Base-by-base conservation (phyloP, 306 rosid species). In the Benincasa hispida region DNA sequence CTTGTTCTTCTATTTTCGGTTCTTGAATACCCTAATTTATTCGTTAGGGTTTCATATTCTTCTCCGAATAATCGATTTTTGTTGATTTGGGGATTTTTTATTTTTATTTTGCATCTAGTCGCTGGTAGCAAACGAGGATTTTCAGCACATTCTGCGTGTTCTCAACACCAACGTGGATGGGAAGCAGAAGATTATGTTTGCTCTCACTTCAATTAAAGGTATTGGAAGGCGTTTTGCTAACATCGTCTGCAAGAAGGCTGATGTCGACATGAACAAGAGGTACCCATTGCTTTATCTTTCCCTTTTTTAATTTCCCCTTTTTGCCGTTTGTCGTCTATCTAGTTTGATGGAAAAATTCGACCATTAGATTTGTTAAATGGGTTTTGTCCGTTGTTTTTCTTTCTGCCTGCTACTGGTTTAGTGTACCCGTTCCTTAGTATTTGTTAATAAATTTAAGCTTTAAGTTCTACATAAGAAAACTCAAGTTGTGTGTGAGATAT, bases 181-280 rank as follows among this genome's bases (percentile, higher is more conserved):
- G 74, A 77, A 77, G 80, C 80, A 77, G 41, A 77, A 77, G 55
- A 77, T 77, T 13, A 77, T 77, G 80, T 77, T 77, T 41, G 75
- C 80, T 53, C 80, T 77, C 10, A 77, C 80, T 41, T 77, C 80
- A 30, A 77, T 77, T 66, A 77, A 77, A 69, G 80, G 80, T 77
- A 77, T 77, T 21, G 80, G 80, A 48, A 77, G 80, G 66, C 80
- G 80, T 66, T 54, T 77, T 8, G 80, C 80, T 41, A 77, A 77
- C 56, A 77, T 77, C 41, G 80, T 77, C 3, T 78, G 80, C 18
- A 78, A 78, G 65, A 78, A 78, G 72, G 80, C 80, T 7, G 80
- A 78, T 78, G 80, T 78, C 15, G 80, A 78, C 65, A 78, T 78
- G 80, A 78, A 78, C 80, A 78, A 78, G 76, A 66, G 80, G 80